Base-by-base conservation (phyloP, 257 asterid genomes). In the Lycium ferocissimum region DNA sequence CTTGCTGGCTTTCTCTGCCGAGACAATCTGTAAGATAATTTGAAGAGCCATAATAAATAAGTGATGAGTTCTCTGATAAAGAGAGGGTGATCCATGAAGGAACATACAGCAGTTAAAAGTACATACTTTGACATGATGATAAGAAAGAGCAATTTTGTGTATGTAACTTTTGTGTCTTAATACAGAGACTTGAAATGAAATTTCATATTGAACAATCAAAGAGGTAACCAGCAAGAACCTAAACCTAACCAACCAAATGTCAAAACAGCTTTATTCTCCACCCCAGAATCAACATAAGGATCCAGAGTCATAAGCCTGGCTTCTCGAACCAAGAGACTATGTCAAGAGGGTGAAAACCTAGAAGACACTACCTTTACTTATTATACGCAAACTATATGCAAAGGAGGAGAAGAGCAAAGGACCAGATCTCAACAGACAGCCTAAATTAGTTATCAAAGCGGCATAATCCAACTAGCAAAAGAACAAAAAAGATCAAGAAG, bases 1-100 rank as follows among this genome's bases (percentile, higher is more conserved):
- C 80, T 87, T 90, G 88, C 87, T 91, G 9, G 92, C 98, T 89
- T 93, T 97, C 83, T 94, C 98, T 2, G 99, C 96, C 8, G 88
- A 89, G 86, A 97, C 98, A 22, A 95, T 94, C 99, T 96, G 91
- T 26, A 84, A 79, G 20, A 51, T 26, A 9, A 33, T 47, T 66
- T 61, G 51, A 7, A n/a, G 2, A 63, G 43, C 63, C 81, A 53
- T n/a, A 26, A 26, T 11, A 0, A 12, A 75, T 75, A 49, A 75
- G 81, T 49, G 1, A 73, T 20, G 59, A 11, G 1, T 18, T 26
- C 58, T 11, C 0, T 73, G n/a, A 47, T 22, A 67, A 63, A 15
- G 53, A 33, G 33, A 22, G 11, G 63, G 4, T 11, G 6, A 26
- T 11, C 8, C 45, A 18, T 13, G 35, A 26, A 20, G 7, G 67